Evolutionary conservation across 139 green algal genomes (phyloP).

Genomic region (Chlamydomonas eustigma): DNA sequence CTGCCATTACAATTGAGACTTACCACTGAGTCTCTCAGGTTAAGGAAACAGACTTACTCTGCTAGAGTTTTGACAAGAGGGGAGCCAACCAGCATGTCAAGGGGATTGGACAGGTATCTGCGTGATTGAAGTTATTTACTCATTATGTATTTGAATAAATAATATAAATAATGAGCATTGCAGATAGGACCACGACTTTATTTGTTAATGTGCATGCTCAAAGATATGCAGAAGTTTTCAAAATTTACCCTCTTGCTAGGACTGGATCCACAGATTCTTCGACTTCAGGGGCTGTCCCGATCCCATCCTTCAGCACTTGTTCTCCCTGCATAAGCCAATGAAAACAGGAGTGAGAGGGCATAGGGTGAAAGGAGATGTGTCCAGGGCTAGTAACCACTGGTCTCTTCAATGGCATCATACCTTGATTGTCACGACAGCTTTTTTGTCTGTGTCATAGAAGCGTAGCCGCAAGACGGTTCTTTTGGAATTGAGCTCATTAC

Average conservation of each 20-base stretch:
- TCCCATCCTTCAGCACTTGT: constrained; percentile 71
- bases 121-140: too few relatives aligned
- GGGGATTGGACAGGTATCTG: constrained; percentile 55
- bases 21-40: too few relatives aligned
- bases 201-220: too few relatives aligned
- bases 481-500: constrained; percentile 66
- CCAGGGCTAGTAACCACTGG: background rate
- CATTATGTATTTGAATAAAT: too few relatives aligned
- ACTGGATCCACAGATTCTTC: constrained; percentile 51
- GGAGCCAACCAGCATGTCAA: constrained; percentile 48
- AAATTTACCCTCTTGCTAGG: background rate
- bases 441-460: constrained; percentile 79
- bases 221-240: too few relatives aligned
- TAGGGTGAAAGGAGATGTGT: background rate
- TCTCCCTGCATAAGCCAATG: constrained; percentile 40
- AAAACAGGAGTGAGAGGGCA: background rate
- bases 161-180: too few relatives aligned
- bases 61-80: constrained; percentile 31
- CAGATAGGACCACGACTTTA: too few relatives aligned
- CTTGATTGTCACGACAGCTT: constrained; percentile 84
- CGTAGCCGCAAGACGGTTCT: constrained; percentile 71
- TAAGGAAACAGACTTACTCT: too few relatives aligned
- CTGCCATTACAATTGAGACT: too few relatives aligned
- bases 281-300: constrained; percentile 73
- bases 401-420: constrained; percentile 20